Percentiles rank a stretch among this genome's conserved stretches.
phyloP scores from a whole-genome alignment of 1,284 basidiomycete species.

The Sparassis latifolia region DNA sequence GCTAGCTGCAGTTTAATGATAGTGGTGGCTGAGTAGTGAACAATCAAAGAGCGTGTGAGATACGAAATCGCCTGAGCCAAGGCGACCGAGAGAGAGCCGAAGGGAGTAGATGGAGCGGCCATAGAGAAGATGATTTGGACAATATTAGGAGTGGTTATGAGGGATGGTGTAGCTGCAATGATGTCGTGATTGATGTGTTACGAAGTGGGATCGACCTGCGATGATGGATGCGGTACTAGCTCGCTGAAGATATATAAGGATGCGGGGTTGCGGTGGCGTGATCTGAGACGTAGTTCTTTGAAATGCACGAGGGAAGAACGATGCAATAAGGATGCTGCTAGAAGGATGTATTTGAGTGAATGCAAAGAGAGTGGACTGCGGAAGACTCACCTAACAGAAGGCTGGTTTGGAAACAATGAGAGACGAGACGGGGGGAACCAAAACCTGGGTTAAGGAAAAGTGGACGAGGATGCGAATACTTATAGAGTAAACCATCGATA shows the following conservation, averaged over 20 bases:
- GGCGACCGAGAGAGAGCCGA: constrained; percentile 53
- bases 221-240: constrained; percentile 30
- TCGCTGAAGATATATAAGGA: constrained; percentile 18
- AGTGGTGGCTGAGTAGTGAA: constrained; percentile 46
- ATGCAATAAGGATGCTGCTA: constrained; percentile 15
- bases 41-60: constrained; percentile 57
- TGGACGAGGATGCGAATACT: constrained; percentile 17
- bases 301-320: constrained; percentile 21
- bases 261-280: constrained; percentile 14
- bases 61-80: constrained; percentile 67
- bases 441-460: constrained; percentile 28
- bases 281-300: constrained; percentile 19
- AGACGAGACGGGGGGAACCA: constrained; percentile 27
- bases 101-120: constrained; percentile 34
- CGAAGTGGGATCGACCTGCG: constrained; percentile 58
- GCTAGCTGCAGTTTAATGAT: constrained; percentile 60
- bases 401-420: constrained; percentile 24
- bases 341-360: constrained; percentile 8
- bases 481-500: constrained; percentile 21
- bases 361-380: neutral
- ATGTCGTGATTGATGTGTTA: constrained; percentile 11
- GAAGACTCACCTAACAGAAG: constrained; percentile 27
- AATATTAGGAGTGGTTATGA: constrained; percentile 8
- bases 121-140: constrained; percentile 25
- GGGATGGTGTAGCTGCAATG: constrained; percentile 3